Evolutionary conservation across 768 basidiomycete genomes (phyloP).

Genomic region (Podaxis sp.): DNA sequence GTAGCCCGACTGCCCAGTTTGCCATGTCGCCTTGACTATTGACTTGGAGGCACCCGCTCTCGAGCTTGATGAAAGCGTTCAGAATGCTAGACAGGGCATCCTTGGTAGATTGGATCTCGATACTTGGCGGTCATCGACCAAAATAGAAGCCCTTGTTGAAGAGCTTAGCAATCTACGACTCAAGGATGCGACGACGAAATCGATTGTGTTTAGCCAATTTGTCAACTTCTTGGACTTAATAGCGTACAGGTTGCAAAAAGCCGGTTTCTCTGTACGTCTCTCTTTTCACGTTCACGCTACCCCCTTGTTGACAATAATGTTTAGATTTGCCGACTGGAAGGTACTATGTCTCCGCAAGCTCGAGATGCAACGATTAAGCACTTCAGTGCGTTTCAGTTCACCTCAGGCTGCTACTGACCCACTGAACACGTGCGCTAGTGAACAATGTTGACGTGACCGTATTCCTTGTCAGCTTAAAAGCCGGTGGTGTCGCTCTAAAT

Average conservation of each 20-base stretch:
- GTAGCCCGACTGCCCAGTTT: constrained; percentile 92
- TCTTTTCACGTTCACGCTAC: background rate
- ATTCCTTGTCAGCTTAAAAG: constrained; percentile 96
- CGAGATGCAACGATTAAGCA: constrained; percentile 93
- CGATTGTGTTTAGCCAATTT: constrained; percentile 96
- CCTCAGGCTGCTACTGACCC: constrained; percentile 3
- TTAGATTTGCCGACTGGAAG: constrained; percentile 91
- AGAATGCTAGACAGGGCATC: constrained; percentile 79
- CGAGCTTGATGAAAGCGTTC: constrained; percentile 66
- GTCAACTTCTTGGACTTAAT: constrained; percentile 93
- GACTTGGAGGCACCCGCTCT: constrained; percentile 94
- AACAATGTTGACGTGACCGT: constrained; percentile 92
- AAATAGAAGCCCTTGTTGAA: constrained; percentile 95
- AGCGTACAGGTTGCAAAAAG: constrained; percentile 86
- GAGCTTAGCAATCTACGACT: constrained; percentile 83
- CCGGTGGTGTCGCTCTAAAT: constrained; percentile 91
- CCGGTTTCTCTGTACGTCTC: constrained; percentile 80
- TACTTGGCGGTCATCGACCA: constrained; percentile 93
- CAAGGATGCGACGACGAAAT: constrained; percentile 91
- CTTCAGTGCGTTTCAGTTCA: constrained; percentile 63
- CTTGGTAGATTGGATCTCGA: constrained; percentile 87
- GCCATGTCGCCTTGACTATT: constrained; percentile 89
- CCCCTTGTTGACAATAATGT: background rate
- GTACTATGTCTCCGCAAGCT: constrained; percentile 96
- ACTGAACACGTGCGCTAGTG: constrained; percentile 46